Evolutionary conservation across 1,284 basidiomycete species (phyloP).

Genomic region (Polyporus tsugae): DNA sequence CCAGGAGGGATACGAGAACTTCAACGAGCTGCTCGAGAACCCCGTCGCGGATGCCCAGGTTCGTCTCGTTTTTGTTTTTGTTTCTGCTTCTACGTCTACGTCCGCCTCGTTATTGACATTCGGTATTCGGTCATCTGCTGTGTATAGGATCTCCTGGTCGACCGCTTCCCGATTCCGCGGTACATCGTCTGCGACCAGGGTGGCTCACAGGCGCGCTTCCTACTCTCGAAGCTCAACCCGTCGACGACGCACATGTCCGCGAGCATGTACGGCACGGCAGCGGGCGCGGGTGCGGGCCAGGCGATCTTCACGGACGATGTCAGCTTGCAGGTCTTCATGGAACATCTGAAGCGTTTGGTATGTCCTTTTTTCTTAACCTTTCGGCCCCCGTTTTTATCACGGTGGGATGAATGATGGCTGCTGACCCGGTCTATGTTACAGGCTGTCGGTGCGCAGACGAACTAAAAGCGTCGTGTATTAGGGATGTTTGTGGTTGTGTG

Average conservation of each 20-base stretch:
- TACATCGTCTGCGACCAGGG: conserved; percentile 99
- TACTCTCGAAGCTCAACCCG: conserved; percentile 96
- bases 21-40: conserved; percentile 91
- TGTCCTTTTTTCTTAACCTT: conserved; percentile 37
- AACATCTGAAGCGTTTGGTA: conserved; percentile 90
- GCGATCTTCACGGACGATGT: conserved; percentile 99
- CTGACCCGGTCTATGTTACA: conserved; percentile 34
- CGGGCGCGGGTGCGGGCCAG: conserved; percentile 75
- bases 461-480: conserved; percentile 44
- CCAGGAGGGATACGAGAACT: conserved; percentile 98
- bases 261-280: conserved; percentile 83
- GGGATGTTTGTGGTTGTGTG: conserved; percentile 10
- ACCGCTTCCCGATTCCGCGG: conserved; percentile 96
- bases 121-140: conserved; percentile 10
- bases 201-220: conserved; percentile 96
- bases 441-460: conserved; percentile 79
- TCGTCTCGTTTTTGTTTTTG: conserved; percentile 24
- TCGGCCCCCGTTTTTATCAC: too few species aligned
- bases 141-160: conserved; percentile 86
- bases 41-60: conserved; percentile 85
- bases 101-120: conserved; percentile 3
- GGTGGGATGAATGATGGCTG: background rate
- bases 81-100: background rate
- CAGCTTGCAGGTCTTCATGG: conserved; percentile 96
- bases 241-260: conserved; percentile 97